Percentiles rank a stretch among this genome's conserved stretches.
Evolutionary conservation across 495 filamentous ascomycete species (phyloP).

Genomic region (Penicillium parvum): DNA sequence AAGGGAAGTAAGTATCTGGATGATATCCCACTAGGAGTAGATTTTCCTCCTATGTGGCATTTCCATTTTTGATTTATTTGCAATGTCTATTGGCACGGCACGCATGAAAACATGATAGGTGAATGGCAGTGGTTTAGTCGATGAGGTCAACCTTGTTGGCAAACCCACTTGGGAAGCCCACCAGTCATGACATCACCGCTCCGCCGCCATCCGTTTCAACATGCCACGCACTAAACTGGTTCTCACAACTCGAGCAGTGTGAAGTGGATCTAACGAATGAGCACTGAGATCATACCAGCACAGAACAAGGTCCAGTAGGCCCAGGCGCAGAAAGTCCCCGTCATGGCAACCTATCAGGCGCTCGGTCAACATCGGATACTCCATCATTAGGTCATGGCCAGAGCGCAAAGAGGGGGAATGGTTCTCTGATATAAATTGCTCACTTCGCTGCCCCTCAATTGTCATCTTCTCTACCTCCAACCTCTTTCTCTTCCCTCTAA

Average conservation of each 20-base stretch:
- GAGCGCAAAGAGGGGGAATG: not conserved
- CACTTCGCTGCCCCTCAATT: not conserved
- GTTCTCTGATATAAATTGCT: not conserved
- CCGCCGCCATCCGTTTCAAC: not conserved
- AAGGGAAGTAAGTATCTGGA: too few species aligned
- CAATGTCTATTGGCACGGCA: too few species aligned
- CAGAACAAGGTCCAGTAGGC: not conserved
- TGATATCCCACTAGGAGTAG: too few species aligned
- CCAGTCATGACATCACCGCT: slow-evolving; percentile 3
- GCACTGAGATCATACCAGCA: not conserved
- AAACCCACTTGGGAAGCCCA: not conserved
- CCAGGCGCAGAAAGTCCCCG: not conserved
- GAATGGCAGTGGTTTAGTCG: too few species aligned
- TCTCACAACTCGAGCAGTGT: too few species aligned
- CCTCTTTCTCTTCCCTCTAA: not conserved
- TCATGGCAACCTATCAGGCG: not conserved
- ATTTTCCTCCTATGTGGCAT: too few species aligned
- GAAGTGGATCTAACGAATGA: not conserved
- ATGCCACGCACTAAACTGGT: not conserved
- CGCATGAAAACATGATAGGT: too few species aligned
- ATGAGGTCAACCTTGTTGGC: not conserved
- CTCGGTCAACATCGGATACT: not conserved
- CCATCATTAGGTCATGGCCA: slow-evolving; percentile 6
- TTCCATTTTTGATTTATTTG: too few species aligned
- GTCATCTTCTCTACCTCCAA: not conserved